phyloP scores from a whole-genome alignment of 352 stramenopile species.

The Phytophthora pistaciae region DNA sequence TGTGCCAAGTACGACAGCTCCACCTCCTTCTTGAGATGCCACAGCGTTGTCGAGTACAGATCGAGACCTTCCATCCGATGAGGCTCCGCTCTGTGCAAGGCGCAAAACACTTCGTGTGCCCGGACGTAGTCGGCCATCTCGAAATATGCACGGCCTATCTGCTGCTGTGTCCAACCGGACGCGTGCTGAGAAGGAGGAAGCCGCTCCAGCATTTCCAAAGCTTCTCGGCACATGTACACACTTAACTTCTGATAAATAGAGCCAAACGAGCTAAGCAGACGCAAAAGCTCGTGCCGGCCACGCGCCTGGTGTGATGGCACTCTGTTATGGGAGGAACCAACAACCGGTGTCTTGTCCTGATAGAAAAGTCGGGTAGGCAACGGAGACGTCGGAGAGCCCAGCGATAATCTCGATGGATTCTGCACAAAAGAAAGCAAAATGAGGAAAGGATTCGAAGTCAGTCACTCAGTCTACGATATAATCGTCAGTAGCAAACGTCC shows the following conservation, averaged over 20 bases:
- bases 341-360: slow-evolving; percentile 29
- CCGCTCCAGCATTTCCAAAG: slow-evolving; percentile 88
- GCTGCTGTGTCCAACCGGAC: slow-evolving; percentile 95
- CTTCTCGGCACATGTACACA: slow-evolving; percentile 86
- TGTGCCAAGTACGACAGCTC: slow-evolving; percentile 97
- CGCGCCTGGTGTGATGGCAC: slow-evolving; percentile 7
- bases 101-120: slow-evolving; percentile 89
- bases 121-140: slow-evolving; percentile 96
- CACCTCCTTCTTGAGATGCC: slow-evolving; percentile 98
- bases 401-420: slow-evolving; percentile 31
- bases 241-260: slow-evolving; percentile 78
- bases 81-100: slow-evolving; percentile 92
- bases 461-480: neutral
- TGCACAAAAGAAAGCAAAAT: slow-evolving; percentile 7
- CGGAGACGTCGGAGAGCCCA: slow-evolving; percentile 29
- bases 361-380: slow-evolving; percentile 22
- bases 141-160: slow-evolving; percentile 95
- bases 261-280: slow-evolving; percentile 75
- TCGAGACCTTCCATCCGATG: slow-evolving; percentile 96
- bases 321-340: slow-evolving; percentile 16
- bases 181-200: slow-evolving; percentile 87
- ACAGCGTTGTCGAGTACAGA: slow-evolving; percentile 96
- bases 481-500: neutral
- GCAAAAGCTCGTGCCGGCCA: slow-evolving; percentile 51
- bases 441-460: slow-evolving; percentile 13